Evolutionary conservation across 805 yeast genomes (phyloP).

Genomic region (Candida tibetensis): DNA sequence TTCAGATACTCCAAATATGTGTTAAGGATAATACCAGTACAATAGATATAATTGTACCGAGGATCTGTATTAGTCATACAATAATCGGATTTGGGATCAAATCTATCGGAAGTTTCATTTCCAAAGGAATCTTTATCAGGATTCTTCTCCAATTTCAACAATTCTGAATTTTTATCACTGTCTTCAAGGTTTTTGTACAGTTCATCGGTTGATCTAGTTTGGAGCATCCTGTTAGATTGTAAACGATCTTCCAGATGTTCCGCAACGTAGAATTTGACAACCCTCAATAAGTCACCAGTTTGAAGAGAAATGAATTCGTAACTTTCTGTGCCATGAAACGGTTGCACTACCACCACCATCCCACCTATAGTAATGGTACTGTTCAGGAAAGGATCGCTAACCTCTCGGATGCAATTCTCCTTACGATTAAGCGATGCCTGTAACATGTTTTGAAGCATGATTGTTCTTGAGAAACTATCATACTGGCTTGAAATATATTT

Average conservation of each 20-base stretch:
- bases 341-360: conserved; percentile 31
- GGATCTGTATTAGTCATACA: conserved; percentile 15
- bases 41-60: conserved; percentile 19
- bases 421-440: conserved; percentile 13
- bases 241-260: background rate
- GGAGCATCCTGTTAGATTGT: too few species aligned
- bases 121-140: background rate
- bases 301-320: conserved; percentile 23
- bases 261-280: conserved; percentile 23
- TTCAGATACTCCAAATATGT: conserved; percentile 22
- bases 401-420: conserved; percentile 18
- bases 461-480: conserved; percentile 26
- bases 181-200: background rate
- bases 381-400: conserved; percentile 29
- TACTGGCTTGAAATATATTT: conserved; percentile 14
- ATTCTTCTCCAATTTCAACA: background rate
- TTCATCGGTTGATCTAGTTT: too few species aligned
- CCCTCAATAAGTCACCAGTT: conserved; percentile 30
- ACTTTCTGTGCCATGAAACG: conserved; percentile 18
- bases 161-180: background rate
- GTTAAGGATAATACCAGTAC: conserved; percentile 31
- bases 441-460: conserved; percentile 24
- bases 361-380: conserved; percentile 22
- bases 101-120: background rate
- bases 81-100: conserved; percentile 2